phyloP scores from a whole-genome alignment of 2,329 filamentous ascomycete genomes.

The Penicillium sp. region DNA sequence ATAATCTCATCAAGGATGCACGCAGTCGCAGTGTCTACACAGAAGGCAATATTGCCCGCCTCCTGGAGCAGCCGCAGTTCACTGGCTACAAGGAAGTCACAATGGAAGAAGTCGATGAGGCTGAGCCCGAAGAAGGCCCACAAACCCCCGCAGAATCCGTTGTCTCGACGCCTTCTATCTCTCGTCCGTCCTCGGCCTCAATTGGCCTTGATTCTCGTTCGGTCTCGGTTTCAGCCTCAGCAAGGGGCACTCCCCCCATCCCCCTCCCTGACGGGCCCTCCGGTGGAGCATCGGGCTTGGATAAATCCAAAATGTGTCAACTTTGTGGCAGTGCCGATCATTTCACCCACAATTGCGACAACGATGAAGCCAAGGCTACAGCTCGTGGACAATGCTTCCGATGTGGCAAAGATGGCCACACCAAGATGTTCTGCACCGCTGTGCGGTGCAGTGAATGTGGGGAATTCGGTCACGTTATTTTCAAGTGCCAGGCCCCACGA shows the following conservation, averaged over 20 bases:
- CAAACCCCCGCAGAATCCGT: not conserved
- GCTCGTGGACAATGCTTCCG: constrained; percentile 43
- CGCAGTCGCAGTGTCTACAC: constrained; percentile 74
- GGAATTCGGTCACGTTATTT: constrained; percentile 41
- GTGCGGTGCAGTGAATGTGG: constrained; percentile 48
- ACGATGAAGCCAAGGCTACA: constrained; percentile 40
- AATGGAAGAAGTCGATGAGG: constrained; percentile 39
- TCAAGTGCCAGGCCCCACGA: constrained; percentile 35
- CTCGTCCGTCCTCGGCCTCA: constrained; percentile 33
- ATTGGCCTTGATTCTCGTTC: constrained; percentile 15
- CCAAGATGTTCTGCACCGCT: constrained; percentile 37
- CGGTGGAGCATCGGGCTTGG: constrained; percentile 44
- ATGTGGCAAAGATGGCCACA: constrained; percentile 43
- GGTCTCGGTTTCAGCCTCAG: constrained; percentile 28
- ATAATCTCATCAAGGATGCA: constrained; percentile 79
- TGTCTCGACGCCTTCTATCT: constrained; percentile 25
- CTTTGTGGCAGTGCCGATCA: constrained; percentile 49
- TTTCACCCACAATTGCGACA: constrained; percentile 47
- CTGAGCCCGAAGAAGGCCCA: constrained; percentile 2
- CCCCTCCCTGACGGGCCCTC: constrained; percentile 39
- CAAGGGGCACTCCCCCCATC: constrained; percentile 24
- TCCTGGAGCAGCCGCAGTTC: constrained; percentile 57
- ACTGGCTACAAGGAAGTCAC: constrained; percentile 45
- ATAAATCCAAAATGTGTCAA: constrained; percentile 43
- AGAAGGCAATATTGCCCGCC: constrained; percentile 58